Evolutionary conservation across 306 rosid genomes (phyloP).

Genomic region (Alnus rubra): DNA sequence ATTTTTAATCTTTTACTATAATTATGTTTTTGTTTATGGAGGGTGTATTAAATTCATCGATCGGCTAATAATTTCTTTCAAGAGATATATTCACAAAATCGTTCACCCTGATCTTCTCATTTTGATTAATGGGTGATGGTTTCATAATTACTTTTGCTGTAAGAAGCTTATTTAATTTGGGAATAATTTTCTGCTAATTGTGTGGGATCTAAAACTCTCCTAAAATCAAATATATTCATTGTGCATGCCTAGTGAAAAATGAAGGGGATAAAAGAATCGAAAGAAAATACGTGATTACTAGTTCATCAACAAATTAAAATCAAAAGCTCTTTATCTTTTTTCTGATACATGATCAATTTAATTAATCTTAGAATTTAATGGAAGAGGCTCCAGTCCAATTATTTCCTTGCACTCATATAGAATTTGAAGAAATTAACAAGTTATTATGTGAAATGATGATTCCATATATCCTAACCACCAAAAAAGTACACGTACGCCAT

Average conservation of each 20-base stretch:
- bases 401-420: background rate
- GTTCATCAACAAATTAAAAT: too few species aligned
- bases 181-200: background rate
- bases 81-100: too few species aligned
- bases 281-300: too few species aligned
- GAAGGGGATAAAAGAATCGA: background rate
- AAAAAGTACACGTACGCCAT: too few species aligned
- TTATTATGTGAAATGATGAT: background rate
- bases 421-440: background rate
- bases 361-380: background rate
- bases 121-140: too few species aligned
- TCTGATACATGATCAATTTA: background rate
- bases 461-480: background rate
- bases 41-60: background rate
- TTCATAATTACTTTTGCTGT: background rate
- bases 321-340: background rate
- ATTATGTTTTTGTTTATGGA: background rate
- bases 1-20: conserved; percentile 8
- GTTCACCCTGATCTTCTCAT: too few species aligned
- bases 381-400: background rate
- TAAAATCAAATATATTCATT: background rate
- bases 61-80: too few species aligned
- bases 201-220: background rate
- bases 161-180: background rate
- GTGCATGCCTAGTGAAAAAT: background rate